phyloP scores from a whole-genome alignment of 2,329 filamentous ascomycete genomes.

The Didymella lethalis region DNA sequence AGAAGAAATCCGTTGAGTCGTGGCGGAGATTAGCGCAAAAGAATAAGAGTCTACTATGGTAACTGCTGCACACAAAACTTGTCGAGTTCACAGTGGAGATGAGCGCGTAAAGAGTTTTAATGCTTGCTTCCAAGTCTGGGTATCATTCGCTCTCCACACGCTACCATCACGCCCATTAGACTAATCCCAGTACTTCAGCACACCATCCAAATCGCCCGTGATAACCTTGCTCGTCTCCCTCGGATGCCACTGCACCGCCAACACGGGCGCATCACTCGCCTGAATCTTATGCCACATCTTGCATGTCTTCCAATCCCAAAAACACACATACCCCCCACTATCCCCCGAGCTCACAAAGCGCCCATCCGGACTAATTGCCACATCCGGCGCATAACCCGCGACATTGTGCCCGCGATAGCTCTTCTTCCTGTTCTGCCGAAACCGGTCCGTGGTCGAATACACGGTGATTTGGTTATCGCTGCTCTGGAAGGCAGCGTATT shows the following conservation, averaged over 20 bases:
- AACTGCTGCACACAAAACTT: too few relatives aligned
- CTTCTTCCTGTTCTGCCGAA: slow-evolving; percentile 97
- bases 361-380: slow-evolving; percentile 88
- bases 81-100: too few relatives aligned
- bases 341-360: slow-evolving; percentile 91
- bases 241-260: slow-evolving; percentile 95
- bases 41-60: too few relatives aligned
- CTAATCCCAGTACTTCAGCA: slow-evolving; percentile 92
- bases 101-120: too few relatives aligned
- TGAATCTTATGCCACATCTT: slow-evolving; percentile 98
- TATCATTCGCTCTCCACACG: background rate
- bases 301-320: slow-evolving; percentile 99
- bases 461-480: slow-evolving; percentile 97
- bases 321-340: slow-evolving; percentile 86
- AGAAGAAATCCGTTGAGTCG: too few relatives aligned
- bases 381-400: slow-evolving; percentile 89
- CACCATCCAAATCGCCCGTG: slow-evolving; percentile 86
- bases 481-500: slow-evolving; percentile 92
- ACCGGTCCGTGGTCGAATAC: slow-evolving; percentile 92
- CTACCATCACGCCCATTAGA: background rate
- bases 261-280: slow-evolving; percentile 81
- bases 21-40: too few relatives aligned
- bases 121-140: too few relatives aligned
- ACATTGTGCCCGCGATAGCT: slow-evolving; percentile 95
- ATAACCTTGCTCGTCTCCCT: slow-evolving; percentile 95